Conservation (phyloP, 1,284 basidiomycete species). For the Ustilago sp. region DNA sequence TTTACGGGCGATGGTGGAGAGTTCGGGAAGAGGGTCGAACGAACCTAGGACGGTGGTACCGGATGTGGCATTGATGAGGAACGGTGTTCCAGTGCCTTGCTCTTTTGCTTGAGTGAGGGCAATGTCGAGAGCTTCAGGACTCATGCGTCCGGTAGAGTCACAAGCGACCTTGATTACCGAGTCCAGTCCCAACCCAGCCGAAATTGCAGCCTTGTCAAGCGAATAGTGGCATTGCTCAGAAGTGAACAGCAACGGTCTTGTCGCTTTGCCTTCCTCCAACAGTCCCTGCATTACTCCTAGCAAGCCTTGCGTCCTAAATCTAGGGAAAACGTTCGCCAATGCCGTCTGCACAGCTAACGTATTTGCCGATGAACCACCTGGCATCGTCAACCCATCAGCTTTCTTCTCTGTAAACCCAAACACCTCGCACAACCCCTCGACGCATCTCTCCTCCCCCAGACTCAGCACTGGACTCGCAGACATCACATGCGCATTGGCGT, state of each 20-base stretch:
- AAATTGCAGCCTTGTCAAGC: constrained; percentile 71
- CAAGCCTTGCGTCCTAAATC: constrained; percentile 67
- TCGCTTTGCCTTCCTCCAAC: constrained; percentile 23
- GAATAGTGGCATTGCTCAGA: constrained; percentile 70
- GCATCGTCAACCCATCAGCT: constrained; percentile 66
- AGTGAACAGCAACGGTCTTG: constrained; percentile 69
- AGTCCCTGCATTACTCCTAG: constrained; percentile 49
- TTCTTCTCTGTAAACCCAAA: constrained; percentile 64
- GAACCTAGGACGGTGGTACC: constrained; percentile 71
- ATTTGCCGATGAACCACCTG: constrained; percentile 71
- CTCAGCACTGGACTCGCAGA: constrained; percentile 70
- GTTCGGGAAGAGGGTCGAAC: constrained; percentile 68
- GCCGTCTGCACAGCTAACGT: constrained; percentile 70
- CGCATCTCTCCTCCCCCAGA: constrained; percentile 63
- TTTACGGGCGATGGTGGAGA: constrained; percentile 63
- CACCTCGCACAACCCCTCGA: constrained; percentile 51
- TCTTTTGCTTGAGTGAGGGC: constrained; percentile 28
- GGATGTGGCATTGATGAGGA: constrained; percentile 71
- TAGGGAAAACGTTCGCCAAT: constrained; percentile 68
- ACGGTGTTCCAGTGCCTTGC: constrained; percentile 59
- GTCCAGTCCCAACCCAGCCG: constrained; percentile 69
- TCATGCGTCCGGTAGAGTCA: constrained; percentile 62
- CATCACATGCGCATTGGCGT: constrained; percentile 71
- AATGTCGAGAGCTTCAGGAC: constrained; percentile 45
- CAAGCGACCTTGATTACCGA: constrained; percentile 68